These are phyloP conservation scores for Arxiozyma telluris DNA, from an alignment of 1,139 yeast genomes.

Conservation along the genomic window DNA sequence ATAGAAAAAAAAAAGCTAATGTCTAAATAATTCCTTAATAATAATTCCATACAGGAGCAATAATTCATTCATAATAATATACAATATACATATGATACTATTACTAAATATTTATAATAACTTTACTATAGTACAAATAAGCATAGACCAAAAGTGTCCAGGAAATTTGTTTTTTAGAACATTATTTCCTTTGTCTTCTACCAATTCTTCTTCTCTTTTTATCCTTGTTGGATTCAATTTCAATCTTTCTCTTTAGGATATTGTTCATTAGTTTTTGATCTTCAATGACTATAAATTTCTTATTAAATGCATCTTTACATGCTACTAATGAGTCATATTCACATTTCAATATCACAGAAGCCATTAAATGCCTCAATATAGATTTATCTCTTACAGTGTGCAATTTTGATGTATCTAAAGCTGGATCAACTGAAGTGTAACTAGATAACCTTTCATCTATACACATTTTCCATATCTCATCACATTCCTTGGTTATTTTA, in stretches of 20 bases:
- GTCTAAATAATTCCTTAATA: too few species aligned
- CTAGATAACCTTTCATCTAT: slow-evolving; percentile 25
- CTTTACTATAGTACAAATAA: neutral
- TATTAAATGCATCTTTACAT: slow-evolving; percentile 35
- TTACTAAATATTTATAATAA: neutral
- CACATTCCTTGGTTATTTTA: slow-evolving; percentile 24
- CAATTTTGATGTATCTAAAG: slow-evolving; percentile 11
- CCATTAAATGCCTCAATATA: slow-evolving; percentile 34
- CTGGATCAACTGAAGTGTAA: slow-evolving; percentile 26
- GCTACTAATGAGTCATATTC: slow-evolving; percentile 41
- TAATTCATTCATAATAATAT: too few species aligned
- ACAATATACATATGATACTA: neutral
- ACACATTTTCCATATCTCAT: slow-evolving; percentile 20
- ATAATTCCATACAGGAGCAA: neutral
- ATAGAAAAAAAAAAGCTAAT: too few species aligned
- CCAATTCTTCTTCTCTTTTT: neutral
- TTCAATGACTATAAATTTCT: slow-evolving; percentile 37
- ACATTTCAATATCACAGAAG: slow-evolving; percentile 43
- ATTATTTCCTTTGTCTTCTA: slow-evolving; percentile 1
- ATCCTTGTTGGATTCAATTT: neutral
- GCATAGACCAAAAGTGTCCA: neutral
- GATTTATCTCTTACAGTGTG: neutral
- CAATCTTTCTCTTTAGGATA: slow-evolving; percentile 42
- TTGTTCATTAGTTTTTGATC: slow-evolving; percentile 52
- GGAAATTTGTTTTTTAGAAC: neutral